A percentile compares a stretch with the other conserved stretches of the same genome.
Conservation (phyloP, 83 land plant species). For the Picea mariana region DNA sequence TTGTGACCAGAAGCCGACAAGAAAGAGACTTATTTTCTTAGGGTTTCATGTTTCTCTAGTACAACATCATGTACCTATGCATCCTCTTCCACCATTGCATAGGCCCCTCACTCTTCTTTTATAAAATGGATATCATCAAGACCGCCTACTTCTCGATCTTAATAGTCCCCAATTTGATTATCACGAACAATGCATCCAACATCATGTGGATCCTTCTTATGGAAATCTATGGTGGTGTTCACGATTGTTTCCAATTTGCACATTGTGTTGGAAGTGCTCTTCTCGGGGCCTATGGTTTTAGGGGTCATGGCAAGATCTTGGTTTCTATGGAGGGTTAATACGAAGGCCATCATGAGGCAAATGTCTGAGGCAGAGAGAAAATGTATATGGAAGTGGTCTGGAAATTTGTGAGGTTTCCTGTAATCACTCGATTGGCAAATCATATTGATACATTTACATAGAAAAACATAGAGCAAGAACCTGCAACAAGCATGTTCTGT, state of each 20-base stretch:
- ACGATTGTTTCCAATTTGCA: no score
- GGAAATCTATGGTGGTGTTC: background rate
- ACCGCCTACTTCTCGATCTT: slow-evolving; percentile 15
- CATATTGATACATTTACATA: no score
- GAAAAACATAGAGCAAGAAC: no score
- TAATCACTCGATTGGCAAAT: no score
- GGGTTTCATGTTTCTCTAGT: slow-evolving; percentile 20
- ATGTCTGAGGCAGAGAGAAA: background rate
- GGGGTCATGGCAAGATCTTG: no score
- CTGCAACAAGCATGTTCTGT: no score
- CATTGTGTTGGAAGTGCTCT: no score
- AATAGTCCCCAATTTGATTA: background rate
- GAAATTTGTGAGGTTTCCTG: no score
- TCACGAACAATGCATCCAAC: background rate
- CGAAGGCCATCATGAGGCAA: no score
- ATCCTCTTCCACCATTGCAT: slow-evolving; percentile 20
- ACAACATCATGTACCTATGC: slow-evolving; percentile 18
- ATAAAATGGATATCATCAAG: slow-evolving; percentile 8
- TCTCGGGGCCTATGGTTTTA: no score
- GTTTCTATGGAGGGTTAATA: no score
- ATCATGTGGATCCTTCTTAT: background rate
- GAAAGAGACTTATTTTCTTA: background rate
- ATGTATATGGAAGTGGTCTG: background rate
- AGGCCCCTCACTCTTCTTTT: background rate
- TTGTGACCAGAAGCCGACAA: background rate